phyloP scores from a whole-genome alignment of 495 filamentous ascomycete genomes.

The Penicillium herquei region DNA sequence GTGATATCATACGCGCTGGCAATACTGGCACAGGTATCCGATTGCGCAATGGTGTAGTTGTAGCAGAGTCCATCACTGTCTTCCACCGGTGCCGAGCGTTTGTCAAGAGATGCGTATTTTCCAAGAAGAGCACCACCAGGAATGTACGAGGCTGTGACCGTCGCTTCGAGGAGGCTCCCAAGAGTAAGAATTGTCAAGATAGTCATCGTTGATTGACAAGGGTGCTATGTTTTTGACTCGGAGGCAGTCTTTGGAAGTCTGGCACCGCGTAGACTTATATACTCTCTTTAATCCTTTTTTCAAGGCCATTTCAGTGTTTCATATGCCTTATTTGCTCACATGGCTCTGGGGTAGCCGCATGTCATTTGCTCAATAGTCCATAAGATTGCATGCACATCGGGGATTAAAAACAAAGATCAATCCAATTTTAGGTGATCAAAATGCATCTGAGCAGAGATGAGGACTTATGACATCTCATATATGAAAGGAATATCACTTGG shows the following conservation, averaged over 20 bases:
- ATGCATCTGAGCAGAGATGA: not conserved
- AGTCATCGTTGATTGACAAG: too few relatives aligned
- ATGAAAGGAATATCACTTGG: too few relatives aligned
- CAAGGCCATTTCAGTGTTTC: too few relatives aligned
- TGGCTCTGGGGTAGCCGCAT: too few relatives aligned
- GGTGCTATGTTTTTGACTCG: too few relatives aligned
- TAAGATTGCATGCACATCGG: not conserved
- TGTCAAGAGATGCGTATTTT: not conserved
- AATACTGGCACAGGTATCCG: constrained; percentile 11
- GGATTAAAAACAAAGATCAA: not conserved
- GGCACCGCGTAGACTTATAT: not conserved
- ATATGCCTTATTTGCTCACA: too few relatives aligned
- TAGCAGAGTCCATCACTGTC: constrained; percentile 2
- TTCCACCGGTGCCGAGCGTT: not conserved
- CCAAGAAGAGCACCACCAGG: not conserved
- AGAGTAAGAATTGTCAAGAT: not conserved
- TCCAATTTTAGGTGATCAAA: not conserved
- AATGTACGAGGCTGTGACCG: not conserved
- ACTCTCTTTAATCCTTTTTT: too few relatives aligned
- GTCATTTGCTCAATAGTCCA: too few relatives aligned
- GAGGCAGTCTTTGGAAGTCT: not conserved
- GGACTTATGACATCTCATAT: too few relatives aligned
- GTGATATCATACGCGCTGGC: constrained; percentile 6
- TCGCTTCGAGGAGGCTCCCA: not conserved
- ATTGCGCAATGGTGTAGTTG: constrained; percentile 4